phyloP scores from a whole-genome alignment of 2,329 filamentous ascomycete species.

The Keithomyces neogunnii region DNA sequence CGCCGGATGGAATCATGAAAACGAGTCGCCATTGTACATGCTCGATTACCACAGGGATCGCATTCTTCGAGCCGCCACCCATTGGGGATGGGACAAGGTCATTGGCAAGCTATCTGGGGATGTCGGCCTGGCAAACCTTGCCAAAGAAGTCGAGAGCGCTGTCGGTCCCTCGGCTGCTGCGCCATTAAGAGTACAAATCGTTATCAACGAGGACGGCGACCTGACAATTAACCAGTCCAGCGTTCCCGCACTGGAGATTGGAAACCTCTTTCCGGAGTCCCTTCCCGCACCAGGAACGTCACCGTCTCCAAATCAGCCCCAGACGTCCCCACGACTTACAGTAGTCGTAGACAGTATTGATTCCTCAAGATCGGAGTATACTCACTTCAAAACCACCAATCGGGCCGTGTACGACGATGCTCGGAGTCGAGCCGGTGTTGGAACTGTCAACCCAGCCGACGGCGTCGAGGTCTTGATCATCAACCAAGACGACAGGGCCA shows the following conservation, averaged over 20 bases:
- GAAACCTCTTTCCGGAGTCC: slow-evolving; percentile 48
- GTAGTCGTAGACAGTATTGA: slow-evolving; percentile 34
- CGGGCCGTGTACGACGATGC: slow-evolving; percentile 65
- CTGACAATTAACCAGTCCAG: slow-evolving; percentile 33
- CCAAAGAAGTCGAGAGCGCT: slow-evolving; percentile 20
- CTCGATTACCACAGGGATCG: slow-evolving; percentile 70
- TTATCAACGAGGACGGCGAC: slow-evolving; percentile 40
- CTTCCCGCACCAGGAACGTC: slow-evolving; percentile 37
- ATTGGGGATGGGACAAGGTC: slow-evolving; percentile 47
- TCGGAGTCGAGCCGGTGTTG: slow-evolving; percentile 51
- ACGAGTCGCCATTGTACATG: slow-evolving; percentile 65
- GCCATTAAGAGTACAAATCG: slow-evolving; percentile 44
- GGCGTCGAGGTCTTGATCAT: slow-evolving; percentile 68
- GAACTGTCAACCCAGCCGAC: slow-evolving; percentile 38
- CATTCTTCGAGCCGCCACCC: slow-evolving; percentile 53
- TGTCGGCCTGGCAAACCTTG: slow-evolving; percentile 34
- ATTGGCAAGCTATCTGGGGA: slow-evolving; percentile 35
- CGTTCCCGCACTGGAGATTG: slow-evolving; percentile 30
- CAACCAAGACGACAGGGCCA: slow-evolving; percentile 46
- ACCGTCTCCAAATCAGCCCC: slow-evolving; percentile 14
- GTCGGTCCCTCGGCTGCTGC: slow-evolving; percentile 24
- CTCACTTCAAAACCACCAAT: slow-evolving; percentile 77
- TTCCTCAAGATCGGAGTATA: slow-evolving; percentile 53
- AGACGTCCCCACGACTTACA: slow-evolving; percentile 25
- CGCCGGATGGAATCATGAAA: slow-evolving; percentile 43